Conservation (phyloP, 148 eudicot genomes). For the Arbutus unedo region DNA sequence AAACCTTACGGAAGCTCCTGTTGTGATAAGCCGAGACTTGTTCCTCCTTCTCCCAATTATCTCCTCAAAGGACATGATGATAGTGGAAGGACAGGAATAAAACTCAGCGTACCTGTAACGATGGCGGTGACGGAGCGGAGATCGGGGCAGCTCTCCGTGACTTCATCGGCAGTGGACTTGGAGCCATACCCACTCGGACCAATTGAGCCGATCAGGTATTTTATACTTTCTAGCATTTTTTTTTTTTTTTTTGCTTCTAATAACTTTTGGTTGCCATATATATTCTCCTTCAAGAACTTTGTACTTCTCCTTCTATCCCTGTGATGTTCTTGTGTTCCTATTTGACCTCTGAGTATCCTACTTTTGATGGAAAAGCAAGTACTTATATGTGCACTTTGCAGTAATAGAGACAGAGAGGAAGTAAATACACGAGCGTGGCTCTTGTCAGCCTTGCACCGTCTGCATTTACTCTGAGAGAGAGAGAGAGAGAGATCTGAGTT, state of each 20-base stretch:
- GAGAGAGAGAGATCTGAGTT: slow-evolving; percentile 12
- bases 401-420: background rate
- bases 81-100: background rate
- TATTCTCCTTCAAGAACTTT: background rate
- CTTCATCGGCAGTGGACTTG: slow-evolving; percentile 80
- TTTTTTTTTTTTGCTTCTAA: background rate
- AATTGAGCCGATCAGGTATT: slow-evolving; percentile 65
- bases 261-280: background rate
- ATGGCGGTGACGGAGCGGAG: slow-evolving; percentile 66
- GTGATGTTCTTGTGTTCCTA: background rate
- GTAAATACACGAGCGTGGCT: background rate
- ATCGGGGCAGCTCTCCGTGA: slow-evolving; percentile 48
- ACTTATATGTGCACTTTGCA: background rate
- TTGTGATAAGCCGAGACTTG: too few relatives aligned
- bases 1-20: too few relatives aligned
- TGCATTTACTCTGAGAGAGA: slow-evolving; percentile 11
- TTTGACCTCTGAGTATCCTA: background rate
- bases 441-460: slow-evolving; percentile 21
- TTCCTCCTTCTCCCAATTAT: too few relatives aligned
- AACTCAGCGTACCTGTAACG: slow-evolving; percentile 61
- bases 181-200: slow-evolving; percentile 88
- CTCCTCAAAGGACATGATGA: too few relatives aligned
- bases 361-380: background rate
- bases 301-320: background rate
- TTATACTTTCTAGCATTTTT: slow-evolving; percentile 59